Conservation (phyloP, 768 basidiomycete genomes). For the Lactifluus hygrophoroides region DNA sequence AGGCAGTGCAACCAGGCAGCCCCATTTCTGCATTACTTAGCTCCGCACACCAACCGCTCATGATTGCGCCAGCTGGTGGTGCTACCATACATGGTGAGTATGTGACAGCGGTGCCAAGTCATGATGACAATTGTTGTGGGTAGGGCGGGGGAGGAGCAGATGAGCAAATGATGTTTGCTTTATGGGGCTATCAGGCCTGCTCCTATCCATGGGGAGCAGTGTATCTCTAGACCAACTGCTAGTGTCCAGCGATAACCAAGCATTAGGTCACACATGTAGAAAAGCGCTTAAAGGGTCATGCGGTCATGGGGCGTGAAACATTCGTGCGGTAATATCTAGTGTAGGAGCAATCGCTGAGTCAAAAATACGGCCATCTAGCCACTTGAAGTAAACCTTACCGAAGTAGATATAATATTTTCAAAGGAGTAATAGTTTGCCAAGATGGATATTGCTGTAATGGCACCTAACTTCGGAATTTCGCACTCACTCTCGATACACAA, state of each 20-base stretch:
- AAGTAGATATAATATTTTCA: slow-evolving; percentile 35
- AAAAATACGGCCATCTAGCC: neutral
- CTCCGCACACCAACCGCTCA: slow-evolving; percentile 79
- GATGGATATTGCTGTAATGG: slow-evolving; percentile 33
- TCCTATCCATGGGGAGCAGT: slow-evolving; percentile 50
- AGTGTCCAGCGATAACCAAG: neutral
- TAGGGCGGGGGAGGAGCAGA: too few species aligned
- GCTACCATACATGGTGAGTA: slow-evolving; percentile 32
- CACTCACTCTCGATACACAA: slow-evolving; percentile 33
- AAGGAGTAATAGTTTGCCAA: slow-evolving; percentile 34
- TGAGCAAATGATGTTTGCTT: too few species aligned
- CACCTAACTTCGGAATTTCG: slow-evolving; percentile 33
- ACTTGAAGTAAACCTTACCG: slow-evolving; percentile 21
- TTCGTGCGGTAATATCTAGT: slow-evolving; percentile 48
- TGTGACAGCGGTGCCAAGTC: too few species aligned
- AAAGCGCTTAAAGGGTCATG: slow-evolving; percentile 31
- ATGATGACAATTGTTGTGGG: too few species aligned
- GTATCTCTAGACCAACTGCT: slow-evolving; percentile 52
- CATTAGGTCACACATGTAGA: neutral
- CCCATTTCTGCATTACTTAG: slow-evolving; percentile 88
- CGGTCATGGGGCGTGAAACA: slow-evolving; percentile 51
- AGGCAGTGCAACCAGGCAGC: slow-evolving; percentile 89
- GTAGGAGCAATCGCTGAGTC: neutral
- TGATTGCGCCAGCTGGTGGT: slow-evolving; percentile 44
- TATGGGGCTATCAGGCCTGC: slow-evolving; percentile 41